Base-by-base conservation (phyloP, 2,329 filamentous ascomycete genomes). In the Pyrenophora seminiperda region DNA sequence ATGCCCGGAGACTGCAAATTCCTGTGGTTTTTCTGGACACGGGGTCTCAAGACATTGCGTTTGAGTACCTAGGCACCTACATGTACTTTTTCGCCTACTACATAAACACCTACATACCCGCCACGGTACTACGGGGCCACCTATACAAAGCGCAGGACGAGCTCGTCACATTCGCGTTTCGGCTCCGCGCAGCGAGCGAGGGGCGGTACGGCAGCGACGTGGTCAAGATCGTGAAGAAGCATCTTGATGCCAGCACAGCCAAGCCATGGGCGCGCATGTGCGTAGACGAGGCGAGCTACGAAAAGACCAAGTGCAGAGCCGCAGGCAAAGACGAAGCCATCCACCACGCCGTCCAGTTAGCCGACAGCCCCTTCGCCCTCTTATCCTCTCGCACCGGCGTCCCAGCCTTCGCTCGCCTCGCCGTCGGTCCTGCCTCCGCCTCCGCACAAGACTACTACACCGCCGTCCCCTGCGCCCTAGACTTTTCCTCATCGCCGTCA, bases 21-120 rank as follows among this genome's bases (percentile, higher is more conserved):
- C 58, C 62, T 4, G 58, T 69, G 7, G 46, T 67, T 20, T 68
- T 72, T 43, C 61, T 72, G 29, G 67, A 70, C 46, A 53, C 59
- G 7, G 20, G 41, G 7, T 53, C 54, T 7, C 66, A 68, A 29
- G 38, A 61, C 6, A 58, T 73, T 22, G 48, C 42, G 1, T 56
- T 47, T 47, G 47, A 57, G 6, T 56, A 65, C 22, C 52, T 69
- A 1, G 55, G 53, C 2, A 62, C 53, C 0, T 72, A 71, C 47
- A 64, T 72, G 54, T 69, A 61, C 56, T 72, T 62, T 45, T 67
- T 58, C 51, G 63, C 56, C 2, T 69, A 64, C 57, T 72, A 72
- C 58, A 58, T 68, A 42, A 54, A 65, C 54, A 63, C 62, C 0
- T 62, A 68, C 38, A 56, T 72, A 2, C 63, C 67, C 0, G 3